Evolutionary conservation across 495 filamentous ascomycete species (phyloP), one percentile per base, ranked within the genome.

Genomic region (Neurospora sp.): DNA sequence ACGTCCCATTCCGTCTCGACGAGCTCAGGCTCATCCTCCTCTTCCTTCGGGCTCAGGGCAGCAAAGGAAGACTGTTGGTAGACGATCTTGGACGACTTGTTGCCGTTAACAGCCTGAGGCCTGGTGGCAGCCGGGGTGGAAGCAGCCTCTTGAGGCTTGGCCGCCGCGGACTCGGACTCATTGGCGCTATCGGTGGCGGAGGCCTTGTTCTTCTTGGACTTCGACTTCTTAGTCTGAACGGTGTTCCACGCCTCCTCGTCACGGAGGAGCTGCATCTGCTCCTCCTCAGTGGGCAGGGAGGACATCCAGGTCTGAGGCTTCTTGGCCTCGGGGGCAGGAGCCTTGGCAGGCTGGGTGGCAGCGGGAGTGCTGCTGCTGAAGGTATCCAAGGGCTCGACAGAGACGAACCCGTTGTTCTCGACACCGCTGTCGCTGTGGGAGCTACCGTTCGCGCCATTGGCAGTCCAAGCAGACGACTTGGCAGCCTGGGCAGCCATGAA

Each of bases 201-300:
- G 27, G 74, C 72, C 73, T 81, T 80, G 82, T 82, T 87, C 82
- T 85, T 85, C 69, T 79, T 78, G 80, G 82, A 83, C 62, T 39
- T 72, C 0, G 78, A 44, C 80, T 95, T 94, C 82, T 95, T 94
- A 74, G 89, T 92, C 70, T 87, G 85, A 70, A 95, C 92, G 27
- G 92, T 93, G 73, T 85, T 93, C 92, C 92, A 94, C 40, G 88
- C 88, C 72, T 90, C 88, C 76, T 89, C 84, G 59, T 87, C 87
- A 39, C 83, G 87, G 39, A 93, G 83, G 75, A 91, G 83, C 80
- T 91, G 87, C 82, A 96, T 83, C 83, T 96, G 93, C 81, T 96
- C 93, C 78, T 97, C 93, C 82, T 96, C 93, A 0, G 92, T 92
- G 6, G 90, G 92, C 54, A 92, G 84, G 72, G 86, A 86, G 62